Evolutionary conservation across 129 eudicot species (phyloP), one percentile per base, ranked within the genome.

Genomic region (Flaveria sonorensis): DNA sequence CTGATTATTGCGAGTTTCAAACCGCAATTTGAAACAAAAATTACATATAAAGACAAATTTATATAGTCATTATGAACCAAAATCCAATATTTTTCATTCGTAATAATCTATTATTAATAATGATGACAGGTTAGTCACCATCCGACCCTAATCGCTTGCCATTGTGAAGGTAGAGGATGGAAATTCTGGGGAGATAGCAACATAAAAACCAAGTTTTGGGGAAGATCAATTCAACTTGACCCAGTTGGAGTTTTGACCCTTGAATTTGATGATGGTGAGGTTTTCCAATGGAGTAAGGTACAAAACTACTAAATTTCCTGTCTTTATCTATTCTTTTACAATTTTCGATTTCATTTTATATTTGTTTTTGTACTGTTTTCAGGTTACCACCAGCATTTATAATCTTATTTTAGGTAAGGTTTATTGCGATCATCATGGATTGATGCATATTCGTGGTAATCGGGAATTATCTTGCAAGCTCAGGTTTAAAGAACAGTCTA

Each of bases 261-360:
- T 15, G 88, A 87, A 67, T 87, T 87, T 64, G 89, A 87, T 42
- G 92, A 84, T 48, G 92, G 92, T 4, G 89, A 87, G 68, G 56
- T 74, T 62, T 82, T 87, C 28, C 89, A 84, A 13, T 87, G 92
- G 92, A 85, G 88, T 78, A 87, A 87, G 88, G 92, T 87, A 79
- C 1, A 21, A 7, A 21, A 20, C 55, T 15, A 12, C 63, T 18
- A 6, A 46, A 7, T 20, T 8, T 39, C 43, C 14, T 63, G 26
- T 63, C 73, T 79, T 43, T 51, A 39, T 15, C 46, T 60, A 10
- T 12, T 51, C 24, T n/a, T 32, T 45, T 20, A 48, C 48, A 30
- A 7, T 10, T 64, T 75, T 30, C 7, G 10, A 66, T 0, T 66
- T 64, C 48, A 36, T 46, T 48, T 47, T 13, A 68, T 65, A 61